Evolutionary conservation across 495 filamentous ascomycete species (phyloP).

Genomic region (Clohesyomyces aquaticus): DNA sequence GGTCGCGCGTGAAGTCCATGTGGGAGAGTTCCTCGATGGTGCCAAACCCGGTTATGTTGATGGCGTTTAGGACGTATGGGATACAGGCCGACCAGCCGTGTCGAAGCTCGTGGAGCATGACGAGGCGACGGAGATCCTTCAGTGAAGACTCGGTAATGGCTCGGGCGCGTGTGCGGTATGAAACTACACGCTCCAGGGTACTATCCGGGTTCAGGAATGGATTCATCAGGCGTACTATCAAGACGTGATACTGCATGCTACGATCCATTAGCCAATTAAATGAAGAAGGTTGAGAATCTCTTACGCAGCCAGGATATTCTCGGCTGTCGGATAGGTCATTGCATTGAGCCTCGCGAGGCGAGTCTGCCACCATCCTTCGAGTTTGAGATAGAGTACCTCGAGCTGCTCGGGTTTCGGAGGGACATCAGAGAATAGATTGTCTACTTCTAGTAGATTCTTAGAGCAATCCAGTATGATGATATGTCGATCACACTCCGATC

Average conservation of each 20-base stretch:
- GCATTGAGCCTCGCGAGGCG: conserved; percentile 10
- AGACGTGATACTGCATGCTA: conserved; percentile 28
- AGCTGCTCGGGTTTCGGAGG: conserved; percentile 22
- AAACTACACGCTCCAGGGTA: conserved; percentile 6
- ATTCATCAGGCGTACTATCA: conserved; percentile 18
- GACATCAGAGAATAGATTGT: background rate
- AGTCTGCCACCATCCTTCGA: conserved; percentile 28
- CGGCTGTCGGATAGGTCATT: conserved; percentile 7
- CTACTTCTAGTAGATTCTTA: conserved; percentile 13
- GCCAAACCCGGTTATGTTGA: conserved; percentile 21
- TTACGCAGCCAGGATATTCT: conserved; percentile 31
- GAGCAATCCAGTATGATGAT: conserved; percentile 25
- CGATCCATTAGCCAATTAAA: background rate
- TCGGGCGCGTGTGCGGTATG: conserved; percentile 17
- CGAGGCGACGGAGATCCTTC: conserved; percentile 21
- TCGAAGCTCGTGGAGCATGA: conserved; percentile 20
- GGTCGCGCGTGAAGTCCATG: background rate
- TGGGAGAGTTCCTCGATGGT: conserved; percentile 19
- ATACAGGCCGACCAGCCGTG: conserved; percentile 23
- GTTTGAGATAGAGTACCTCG: conserved; percentile 22
- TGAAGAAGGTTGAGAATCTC: background rate
- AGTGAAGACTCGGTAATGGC: conserved; percentile 4
- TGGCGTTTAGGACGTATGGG: conserved; percentile 20
- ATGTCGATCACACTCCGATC: conserved; percentile 27
- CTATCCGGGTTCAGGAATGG: conserved; percentile 19